Evolutionary conservation across 768 basidiomycete genomes (phyloP).

Genomic region (Agaricus subrufescens): DNA sequence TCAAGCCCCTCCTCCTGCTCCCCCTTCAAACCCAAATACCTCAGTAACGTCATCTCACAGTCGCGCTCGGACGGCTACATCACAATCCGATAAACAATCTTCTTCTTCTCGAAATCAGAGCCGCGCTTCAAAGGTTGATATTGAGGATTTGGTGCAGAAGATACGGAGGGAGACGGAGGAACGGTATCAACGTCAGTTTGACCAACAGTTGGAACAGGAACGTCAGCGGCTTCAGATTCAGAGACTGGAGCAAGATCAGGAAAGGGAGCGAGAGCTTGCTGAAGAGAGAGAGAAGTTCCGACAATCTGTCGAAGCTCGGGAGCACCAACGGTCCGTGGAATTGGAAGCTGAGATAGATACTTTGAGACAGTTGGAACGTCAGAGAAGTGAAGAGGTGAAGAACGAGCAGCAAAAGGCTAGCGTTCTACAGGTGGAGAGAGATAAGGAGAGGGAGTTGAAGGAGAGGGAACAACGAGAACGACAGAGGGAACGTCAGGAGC

Average conservation of each 20-base stretch:
- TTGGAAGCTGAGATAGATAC: neutral
- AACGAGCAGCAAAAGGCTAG: neutral
- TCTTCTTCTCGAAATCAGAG: neutral
- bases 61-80: too few species aligned
- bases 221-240: neutral
- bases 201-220: neutral
- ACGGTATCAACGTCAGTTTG: constrained; percentile 1
- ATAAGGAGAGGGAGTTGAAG: neutral
- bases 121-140: neutral
- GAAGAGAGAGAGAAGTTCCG: neutral
- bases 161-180: neutral
- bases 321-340: neutral
- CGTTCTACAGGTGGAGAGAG: neutral
- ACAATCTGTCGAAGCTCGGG: neutral
- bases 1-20: neutral
- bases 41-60: neutral
- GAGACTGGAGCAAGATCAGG: neutral
- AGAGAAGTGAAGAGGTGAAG: neutral
- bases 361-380: neutral
- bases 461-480: neutral
- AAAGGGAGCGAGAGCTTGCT: neutral
- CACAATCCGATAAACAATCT: neutral
- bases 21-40: neutral
- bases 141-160: neutral
- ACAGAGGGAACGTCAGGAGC: neutral